Evolutionary conservation across 345 rosid genomes (phyloP).

Genomic region (Sonneratia caseolaris): DNA sequence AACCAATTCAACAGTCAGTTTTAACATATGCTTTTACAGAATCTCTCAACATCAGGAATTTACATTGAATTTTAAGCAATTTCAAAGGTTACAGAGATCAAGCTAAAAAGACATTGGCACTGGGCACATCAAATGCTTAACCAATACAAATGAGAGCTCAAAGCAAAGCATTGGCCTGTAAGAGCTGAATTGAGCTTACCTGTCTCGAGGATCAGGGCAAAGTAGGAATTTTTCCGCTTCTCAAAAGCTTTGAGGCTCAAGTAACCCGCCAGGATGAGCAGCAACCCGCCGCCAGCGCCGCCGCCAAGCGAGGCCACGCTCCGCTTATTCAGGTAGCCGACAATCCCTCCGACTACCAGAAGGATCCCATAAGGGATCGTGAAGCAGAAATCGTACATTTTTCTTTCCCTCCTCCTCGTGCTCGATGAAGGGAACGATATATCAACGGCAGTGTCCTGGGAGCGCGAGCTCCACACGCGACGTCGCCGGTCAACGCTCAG

Average conservation of each 20-base stretch:
- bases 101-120: not conserved
- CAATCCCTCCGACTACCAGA: constrained; percentile 67
- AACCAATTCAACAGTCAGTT: not conserved
- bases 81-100: not conserved
- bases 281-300: constrained; percentile 63
- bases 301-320: constrained; percentile 77
- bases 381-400: constrained; percentile 95
- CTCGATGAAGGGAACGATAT: no score
- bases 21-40: not conserved
- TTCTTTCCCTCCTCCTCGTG: constrained; percentile 5
- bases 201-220: constrained; percentile 61
- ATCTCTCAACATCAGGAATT: not conserved
- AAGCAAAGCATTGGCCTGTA: not conserved
- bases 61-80: not conserved
- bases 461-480: not conserved
- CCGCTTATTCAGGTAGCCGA: constrained; percentile 69
- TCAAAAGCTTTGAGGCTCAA: constrained; percentile 78
- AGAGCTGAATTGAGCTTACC: constrained; percentile 29
- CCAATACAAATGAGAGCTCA: not conserved
- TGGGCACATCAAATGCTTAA: not conserved
- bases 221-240: constrained; percentile 53
- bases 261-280: constrained; percentile 75
- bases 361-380: constrained; percentile 91
- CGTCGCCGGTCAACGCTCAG: not conserved
- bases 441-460: not conserved